These are phyloP conservation scores for Mayamaea pseudoterrestris DNA, from an alignment of 108 stramenopile genomes.

Conservation along the genomic window DNA sequence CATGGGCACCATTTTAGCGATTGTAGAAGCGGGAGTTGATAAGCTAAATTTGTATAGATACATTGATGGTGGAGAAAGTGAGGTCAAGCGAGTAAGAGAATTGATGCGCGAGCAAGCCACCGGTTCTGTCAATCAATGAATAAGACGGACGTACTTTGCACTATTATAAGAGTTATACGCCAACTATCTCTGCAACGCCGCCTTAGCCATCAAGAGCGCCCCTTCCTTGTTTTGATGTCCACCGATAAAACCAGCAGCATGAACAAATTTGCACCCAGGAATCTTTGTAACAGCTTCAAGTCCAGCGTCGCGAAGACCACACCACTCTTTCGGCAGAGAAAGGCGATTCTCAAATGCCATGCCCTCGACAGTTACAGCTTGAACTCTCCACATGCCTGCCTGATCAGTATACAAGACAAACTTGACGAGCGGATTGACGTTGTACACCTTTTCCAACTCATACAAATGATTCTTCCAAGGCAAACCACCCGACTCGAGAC, in stretches of 20 bases:
- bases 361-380: constrained; percentile 93
- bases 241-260: constrained; percentile 98
- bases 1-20: too few species aligned
- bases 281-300: constrained; percentile 65
- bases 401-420: constrained; percentile 93
- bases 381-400: constrained; percentile 92
- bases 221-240: constrained; percentile 91
- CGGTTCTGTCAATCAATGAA: too few species aligned
- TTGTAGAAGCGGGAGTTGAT: too few species aligned
- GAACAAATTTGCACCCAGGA: constrained; percentile 84
- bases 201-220: constrained; percentile 84
- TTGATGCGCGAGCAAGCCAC: too few species aligned
- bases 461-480: constrained; percentile 94
- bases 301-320: constrained; percentile 89
- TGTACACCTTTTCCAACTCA: constrained; percentile 72
- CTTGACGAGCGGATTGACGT: constrained; percentile 54
- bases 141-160: too few species aligned
- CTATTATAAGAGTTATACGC: too few species aligned
- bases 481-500: constrained; percentile 60
- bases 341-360: constrained; percentile 84
- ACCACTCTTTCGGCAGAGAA: constrained; percentile 83
- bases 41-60: too few species aligned
- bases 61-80: too few species aligned
- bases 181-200: constrained; percentile 47
- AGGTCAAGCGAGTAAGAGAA: too few species aligned